Evolutionary conservation across 495 filamentous ascomycete genomes (phyloP), one percentile per base, ranked within the genome.

Genomic region (Annulohypoxylon moriforme): DNA sequence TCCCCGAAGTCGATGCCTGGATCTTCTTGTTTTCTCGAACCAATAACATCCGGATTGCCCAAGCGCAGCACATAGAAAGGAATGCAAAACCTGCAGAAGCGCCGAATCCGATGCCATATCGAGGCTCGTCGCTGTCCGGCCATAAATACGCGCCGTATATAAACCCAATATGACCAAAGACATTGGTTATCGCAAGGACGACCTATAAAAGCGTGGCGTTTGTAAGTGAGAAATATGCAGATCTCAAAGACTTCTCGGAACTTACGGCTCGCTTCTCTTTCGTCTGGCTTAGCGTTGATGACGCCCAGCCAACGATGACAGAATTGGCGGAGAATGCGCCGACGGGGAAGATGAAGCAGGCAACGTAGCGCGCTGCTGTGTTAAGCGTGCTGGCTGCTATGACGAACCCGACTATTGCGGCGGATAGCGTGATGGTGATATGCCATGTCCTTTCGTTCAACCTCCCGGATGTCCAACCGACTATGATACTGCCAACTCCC

Each of bases 71-170:
- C 11, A 75, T 73, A 0, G 72, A 70, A 14, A 72, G 64, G 22
- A 77, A 64, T 7, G 73, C 64, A 22, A 77, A 75, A 7, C 68
- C 72, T 11, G 75, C 75, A 0, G 69, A 73, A 10, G 65, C 69
- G 0, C 68, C 64, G 27, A 77, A 73, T 1, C 68, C 75, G 20
- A 75, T 70, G 65, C 73, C 79, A 80, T 81, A 85, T 11, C 80
- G 72, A 2, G 84, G 83, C 57, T 66, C 80, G 40, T 84, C 78
- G 44, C 65, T 83, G 14, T 81, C 78, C 8, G 81, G 82, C 75
- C 78, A 86, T 7, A 86, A 71, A 60, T 85, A 86, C 46, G 82
- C 79, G 20, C 81, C 81, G 68, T 82, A 85, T 44, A 85, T 81
- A 60, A 80, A 83, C 6, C 76, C 79, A n/a, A 78, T 79, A 57